These are phyloP conservation scores for Dactylonectria estremocensis DNA, from an alignment of 2,329 filamentous ascomycete species.

Conservation along the genomic window DNA sequence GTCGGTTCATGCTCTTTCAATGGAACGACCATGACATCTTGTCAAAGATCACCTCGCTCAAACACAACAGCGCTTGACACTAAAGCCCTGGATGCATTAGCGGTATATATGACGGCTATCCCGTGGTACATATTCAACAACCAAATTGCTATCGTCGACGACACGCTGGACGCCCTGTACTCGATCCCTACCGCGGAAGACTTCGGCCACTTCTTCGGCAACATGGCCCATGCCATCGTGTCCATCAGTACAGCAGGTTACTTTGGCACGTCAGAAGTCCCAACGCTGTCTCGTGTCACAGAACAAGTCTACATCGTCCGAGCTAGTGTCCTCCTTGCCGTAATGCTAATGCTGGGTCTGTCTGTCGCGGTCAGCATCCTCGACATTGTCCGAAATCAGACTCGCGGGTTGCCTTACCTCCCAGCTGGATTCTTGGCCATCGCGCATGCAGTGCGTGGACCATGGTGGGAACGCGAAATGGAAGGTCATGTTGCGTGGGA, in stretches of 20 bases:
- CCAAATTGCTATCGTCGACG: constrained; percentile 34
- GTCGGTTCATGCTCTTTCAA: constrained; percentile 40
- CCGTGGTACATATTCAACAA: constrained; percentile 41
- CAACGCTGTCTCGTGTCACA: constrained; percentile 18
- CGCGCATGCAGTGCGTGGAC: constrained; percentile 35
- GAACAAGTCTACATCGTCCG: constrained; percentile 40
- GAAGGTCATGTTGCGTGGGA: constrained; percentile 31
- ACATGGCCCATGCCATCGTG: constrained; percentile 41
- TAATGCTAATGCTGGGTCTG: constrained; percentile 32
- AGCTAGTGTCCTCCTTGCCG: constrained; percentile 37
- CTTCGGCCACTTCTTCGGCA: constrained; percentile 39
- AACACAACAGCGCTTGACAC: constrained; percentile 37
- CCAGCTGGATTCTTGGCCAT: constrained; percentile 41
- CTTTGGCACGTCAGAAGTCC: constrained; percentile 37
- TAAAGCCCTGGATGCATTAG: constrained; percentile 28
- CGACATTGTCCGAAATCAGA: constrained; percentile 38
- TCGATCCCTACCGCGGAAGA: constrained; percentile 40
- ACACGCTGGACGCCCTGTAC: constrained; percentile 38
- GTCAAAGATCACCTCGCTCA: not conserved
- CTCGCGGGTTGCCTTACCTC: constrained; percentile 32
- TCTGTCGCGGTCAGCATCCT: constrained; percentile 32
- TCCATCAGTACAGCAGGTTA: constrained; percentile 42
- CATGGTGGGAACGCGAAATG: constrained; percentile 41
- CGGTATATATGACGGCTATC: constrained; percentile 42
- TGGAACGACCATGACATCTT: constrained; percentile 38